These are phyloP conservation scores for Yamadazyma olivae DNA, from an alignment of 805 yeast genomes.

Conservation along the genomic window DNA sequence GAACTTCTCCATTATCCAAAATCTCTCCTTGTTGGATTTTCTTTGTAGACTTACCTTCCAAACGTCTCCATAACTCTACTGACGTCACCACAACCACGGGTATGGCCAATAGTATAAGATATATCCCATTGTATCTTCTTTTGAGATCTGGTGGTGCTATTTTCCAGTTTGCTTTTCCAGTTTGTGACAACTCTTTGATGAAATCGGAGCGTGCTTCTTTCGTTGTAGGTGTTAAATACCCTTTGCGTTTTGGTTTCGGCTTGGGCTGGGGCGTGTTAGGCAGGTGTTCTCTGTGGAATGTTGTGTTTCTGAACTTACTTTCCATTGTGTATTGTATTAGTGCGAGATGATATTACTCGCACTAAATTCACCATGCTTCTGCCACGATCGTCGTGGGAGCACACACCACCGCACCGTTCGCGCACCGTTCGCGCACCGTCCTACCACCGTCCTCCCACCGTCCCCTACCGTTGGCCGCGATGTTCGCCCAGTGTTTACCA, in stretches of 20 bases:
- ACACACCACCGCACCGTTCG: no score
- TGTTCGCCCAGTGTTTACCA: no score
- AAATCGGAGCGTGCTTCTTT: constrained; percentile 24
- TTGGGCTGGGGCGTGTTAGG: constrained; percentile 1
- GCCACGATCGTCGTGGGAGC: no score
- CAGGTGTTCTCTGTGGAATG: constrained; percentile 28
- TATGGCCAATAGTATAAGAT: constrained; percentile 33
- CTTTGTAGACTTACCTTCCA: constrained; percentile 40
- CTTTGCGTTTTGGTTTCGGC: constrained; percentile 3
- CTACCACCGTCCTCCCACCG: no score
- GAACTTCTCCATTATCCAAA: constrained; percentile 26
- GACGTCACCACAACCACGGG: constrained; percentile 34
- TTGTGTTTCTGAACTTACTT: constrained; percentile 24
- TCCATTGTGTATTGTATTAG: no score
- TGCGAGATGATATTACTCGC: no score
- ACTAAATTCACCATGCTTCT: no score
- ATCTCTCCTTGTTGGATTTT: constrained; percentile 40
- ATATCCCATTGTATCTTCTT: constrained; percentile 35
- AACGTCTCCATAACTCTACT: constrained; percentile 30
- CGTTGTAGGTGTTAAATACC: background rate
- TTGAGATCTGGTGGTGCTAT: constrained; percentile 38
- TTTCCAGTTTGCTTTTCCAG: constrained; percentile 43
- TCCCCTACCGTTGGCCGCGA: no score
- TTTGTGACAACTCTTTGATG: constrained; percentile 32
- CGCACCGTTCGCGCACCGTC: no score